These are phyloP conservation scores for Ophiostoma perfectum DNA, from an alignment of 2,329 filamentous ascomycete species.

Conservation along the genomic window DNA sequence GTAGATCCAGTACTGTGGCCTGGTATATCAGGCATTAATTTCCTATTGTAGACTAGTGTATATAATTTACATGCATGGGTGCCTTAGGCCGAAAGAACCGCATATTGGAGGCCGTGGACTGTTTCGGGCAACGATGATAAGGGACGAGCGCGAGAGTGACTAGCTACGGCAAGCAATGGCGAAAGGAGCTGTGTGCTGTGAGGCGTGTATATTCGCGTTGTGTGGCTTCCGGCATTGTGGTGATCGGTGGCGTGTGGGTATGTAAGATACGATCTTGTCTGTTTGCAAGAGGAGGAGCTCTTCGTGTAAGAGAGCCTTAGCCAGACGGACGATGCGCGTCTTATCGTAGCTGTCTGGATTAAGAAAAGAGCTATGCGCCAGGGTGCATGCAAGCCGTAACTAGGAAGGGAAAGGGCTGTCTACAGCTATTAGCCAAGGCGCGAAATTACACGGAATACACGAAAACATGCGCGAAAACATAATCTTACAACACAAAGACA, in stretches of 20 bases:
- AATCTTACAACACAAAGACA: background rate
- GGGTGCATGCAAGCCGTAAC: constrained; percentile 2
- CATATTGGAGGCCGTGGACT: constrained; percentile 13
- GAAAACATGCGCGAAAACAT: too few relatives aligned
- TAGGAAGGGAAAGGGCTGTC: background rate
- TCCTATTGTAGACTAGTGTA: constrained; percentile 14
- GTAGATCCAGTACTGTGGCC: constrained; percentile 29
- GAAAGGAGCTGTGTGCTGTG: background rate
- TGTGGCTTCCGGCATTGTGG: background rate
- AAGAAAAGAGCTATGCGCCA: constrained; percentile 14
- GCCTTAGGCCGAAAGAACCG: constrained; percentile 25
- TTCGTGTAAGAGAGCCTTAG: background rate
- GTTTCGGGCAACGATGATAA: constrained; percentile 16
- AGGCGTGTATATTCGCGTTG: background rate
- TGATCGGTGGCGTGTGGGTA: background rate
- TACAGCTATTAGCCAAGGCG: background rate
- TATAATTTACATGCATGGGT: constrained; percentile 17
- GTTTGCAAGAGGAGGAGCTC: background rate
- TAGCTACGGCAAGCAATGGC: background rate
- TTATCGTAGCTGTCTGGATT: constrained; percentile 15
- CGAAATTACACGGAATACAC: background rate
- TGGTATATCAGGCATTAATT: constrained; percentile 24
- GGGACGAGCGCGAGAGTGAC: constrained; percentile 15
- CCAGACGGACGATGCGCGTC: constrained; percentile 6
- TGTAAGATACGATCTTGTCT: background rate